Evolutionary conservation across 2,329 filamentous ascomycete genomes (phyloP), one percentile per base, ranked within the genome.

Genomic region (Aspergillus piperis): DNA sequence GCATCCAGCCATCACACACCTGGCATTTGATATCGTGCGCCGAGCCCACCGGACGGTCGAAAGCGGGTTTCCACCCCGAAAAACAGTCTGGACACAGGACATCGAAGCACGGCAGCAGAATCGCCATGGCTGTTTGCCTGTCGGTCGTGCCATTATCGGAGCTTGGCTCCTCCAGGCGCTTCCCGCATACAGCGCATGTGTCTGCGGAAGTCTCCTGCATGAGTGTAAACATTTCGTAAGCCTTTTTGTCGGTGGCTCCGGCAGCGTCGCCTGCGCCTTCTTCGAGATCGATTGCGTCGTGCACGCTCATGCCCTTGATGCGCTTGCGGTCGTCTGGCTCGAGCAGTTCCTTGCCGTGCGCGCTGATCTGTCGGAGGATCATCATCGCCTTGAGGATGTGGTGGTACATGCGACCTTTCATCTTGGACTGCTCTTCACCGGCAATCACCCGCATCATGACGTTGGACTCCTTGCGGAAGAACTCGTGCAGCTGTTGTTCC

Each of bases 311-410:
- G 23, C 93, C 94, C 71, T 92, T 89, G 54, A 94, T 86, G 3
- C 90, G 82, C 66, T 89, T 87, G 49, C 96, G 80, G 69, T 98
- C 94, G 19, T 94, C 89, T 38, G 93, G 87, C 59, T 88, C 91
- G 2, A 99, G 83, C 7, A 99, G 84, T 62, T 98, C 94, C 65
- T 90, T 90, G n/a, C 95, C 95, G 73, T 97, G 94, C 1, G 93
- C 95, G 71, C 93, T 97, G 54, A 98, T 90, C 42, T 96, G 83
- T 8, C 95, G 90, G 17, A 99, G 85, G 30, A 94, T 89, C 66
- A 96, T 84, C 70, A 99, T 96, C 4, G 92, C 91, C 65, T 95
- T 93, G 62, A 99, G 79, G 50, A 99, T 95, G 68, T 96, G 91
- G 50, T 95, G 93, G 71, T 96, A 97, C n/a, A 90, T 90, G 66